A percentile compares a stretch with the other conserved stretches of the same genome.
Conservation (phyloP, 75 land plant genomes). For the Gnetum montanum region DNA sequence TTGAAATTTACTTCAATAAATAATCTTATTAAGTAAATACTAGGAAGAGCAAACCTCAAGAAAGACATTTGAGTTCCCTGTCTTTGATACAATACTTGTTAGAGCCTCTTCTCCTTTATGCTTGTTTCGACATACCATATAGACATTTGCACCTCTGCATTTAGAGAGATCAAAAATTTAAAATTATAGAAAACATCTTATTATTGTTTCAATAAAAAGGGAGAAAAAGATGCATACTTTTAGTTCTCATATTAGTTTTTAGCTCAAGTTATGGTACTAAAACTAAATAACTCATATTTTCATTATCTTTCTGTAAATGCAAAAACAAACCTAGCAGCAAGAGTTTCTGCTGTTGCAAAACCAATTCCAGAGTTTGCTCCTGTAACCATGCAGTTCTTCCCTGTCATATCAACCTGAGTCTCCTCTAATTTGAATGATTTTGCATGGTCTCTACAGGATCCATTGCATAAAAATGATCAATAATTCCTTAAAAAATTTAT, state of each 20-base stretch:
- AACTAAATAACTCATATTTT: too few relatives aligned
- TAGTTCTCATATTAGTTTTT: not conserved
- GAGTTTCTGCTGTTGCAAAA: constrained; percentile 79
- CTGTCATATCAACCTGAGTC: constrained; percentile 51
- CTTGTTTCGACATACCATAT: constrained; percentile 81
- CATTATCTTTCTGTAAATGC: too few relatives aligned
- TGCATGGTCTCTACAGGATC: constrained; percentile 65
- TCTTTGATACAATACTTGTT: constrained; percentile 54
- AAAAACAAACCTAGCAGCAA: constrained; percentile 69
- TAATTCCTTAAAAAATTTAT: not conserved
- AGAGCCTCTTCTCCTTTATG: constrained; percentile 90
- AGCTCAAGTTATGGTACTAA: too few relatives aligned
- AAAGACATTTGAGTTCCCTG: constrained; percentile 72
- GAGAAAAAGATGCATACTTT: not conserved
- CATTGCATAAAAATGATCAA: not conserved
- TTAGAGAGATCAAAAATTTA: constrained; percentile 5
- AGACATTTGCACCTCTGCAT: constrained; percentile 81
- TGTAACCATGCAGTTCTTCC: constrained; percentile 89
- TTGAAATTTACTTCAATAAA: too few relatives aligned
- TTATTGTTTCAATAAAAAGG: not conserved
- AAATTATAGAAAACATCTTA: not conserved
- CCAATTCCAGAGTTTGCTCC: constrained; percentile 98
- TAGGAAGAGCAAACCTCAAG: constrained; percentile 57
- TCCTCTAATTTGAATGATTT: constrained; percentile 69
- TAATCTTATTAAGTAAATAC: not conserved